A percentile compares a stretch with the other conserved stretches of the same genome.
Evolutionary conservation across 2,329 filamentous ascomycete species (phyloP).

Genomic region (Aspergillus luchuensis): DNA sequence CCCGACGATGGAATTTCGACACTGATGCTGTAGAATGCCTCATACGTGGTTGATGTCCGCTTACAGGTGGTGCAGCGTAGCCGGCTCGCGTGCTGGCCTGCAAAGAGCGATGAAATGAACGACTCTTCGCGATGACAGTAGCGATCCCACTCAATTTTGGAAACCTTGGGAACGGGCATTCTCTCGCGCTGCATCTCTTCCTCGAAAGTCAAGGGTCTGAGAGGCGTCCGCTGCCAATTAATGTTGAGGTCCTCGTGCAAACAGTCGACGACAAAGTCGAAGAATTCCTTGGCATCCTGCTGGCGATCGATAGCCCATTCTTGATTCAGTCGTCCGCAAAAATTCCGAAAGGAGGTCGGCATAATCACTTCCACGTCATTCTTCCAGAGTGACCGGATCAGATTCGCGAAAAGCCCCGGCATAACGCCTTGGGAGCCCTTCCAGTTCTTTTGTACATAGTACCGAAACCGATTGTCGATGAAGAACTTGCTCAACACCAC

Average conservation of each 20-base stretch:
- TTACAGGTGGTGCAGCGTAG: slow-evolving; percentile 63
- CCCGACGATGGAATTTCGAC: slow-evolving; percentile 68
- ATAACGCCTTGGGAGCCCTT: slow-evolving; percentile 66
- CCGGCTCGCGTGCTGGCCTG: slow-evolving; percentile 66
- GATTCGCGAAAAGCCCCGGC: slow-evolving; percentile 62
- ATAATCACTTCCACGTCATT: slow-evolving; percentile 54
- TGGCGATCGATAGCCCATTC: slow-evolving; percentile 75
- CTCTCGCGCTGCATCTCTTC: slow-evolving; percentile 64
- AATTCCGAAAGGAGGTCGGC: slow-evolving; percentile 65
- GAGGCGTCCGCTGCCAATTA: slow-evolving; percentile 60
- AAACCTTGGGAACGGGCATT: slow-evolving; percentile 65
- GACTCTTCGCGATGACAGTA: slow-evolving; percentile 71
- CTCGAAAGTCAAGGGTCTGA: slow-evolving; percentile 59
- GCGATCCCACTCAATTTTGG: slow-evolving; percentile 71
- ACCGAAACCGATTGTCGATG: slow-evolving; percentile 62
- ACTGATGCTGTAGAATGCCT: slow-evolving; percentile 70
- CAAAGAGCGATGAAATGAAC: slow-evolving; percentile 79
- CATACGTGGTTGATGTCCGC: slow-evolving; percentile 66
- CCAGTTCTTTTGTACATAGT: slow-evolving; percentile 64
- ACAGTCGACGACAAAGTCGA: slow-evolving; percentile 77
- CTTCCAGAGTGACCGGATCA: slow-evolving; percentile 65
- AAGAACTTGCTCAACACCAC: slow-evolving; percentile 64
- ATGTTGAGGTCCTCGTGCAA: slow-evolving; percentile 85
- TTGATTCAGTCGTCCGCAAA: slow-evolving; percentile 65
- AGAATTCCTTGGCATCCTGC: slow-evolving; percentile 90